Evolutionary conservation across 345 rosid species (phyloP).

Genomic region (Syzygium grande): DNA sequence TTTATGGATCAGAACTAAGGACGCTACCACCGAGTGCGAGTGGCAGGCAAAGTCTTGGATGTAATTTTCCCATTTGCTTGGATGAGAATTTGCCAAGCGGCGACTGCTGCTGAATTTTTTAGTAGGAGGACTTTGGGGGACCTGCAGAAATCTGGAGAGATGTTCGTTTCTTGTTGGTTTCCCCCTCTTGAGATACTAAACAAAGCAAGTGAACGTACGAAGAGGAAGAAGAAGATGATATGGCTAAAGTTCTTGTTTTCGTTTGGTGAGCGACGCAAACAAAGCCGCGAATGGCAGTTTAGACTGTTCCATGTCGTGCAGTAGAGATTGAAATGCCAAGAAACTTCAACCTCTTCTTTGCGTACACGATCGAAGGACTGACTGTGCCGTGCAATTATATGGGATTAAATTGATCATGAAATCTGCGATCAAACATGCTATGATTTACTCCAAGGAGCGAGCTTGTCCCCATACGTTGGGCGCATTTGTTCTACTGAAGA

Average conservation of each 20-base stretch:
- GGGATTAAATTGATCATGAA: too few relatives aligned
- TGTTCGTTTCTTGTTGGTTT: neutral
- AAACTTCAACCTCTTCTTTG: too few relatives aligned
- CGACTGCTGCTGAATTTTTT: neutral
- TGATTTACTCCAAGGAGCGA: too few relatives aligned
- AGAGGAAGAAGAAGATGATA: neutral
- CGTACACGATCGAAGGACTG: too few relatives aligned
- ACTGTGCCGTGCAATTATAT: too few relatives aligned
- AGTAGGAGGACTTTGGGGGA: neutral
- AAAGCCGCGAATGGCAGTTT: neutral
- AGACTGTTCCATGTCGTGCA: too few relatives aligned
- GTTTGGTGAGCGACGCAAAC: neutral
- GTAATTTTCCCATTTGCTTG: slow-evolving; percentile 9
- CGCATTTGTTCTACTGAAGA: too few relatives aligned
- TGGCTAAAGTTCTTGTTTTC: neutral
- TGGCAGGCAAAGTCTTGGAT: neutral
- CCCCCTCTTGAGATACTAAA: neutral
- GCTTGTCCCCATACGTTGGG: too few relatives aligned
- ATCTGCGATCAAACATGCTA: too few relatives aligned
- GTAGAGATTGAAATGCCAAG: too few relatives aligned
- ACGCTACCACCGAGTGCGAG: neutral
- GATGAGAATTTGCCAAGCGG: slow-evolving; percentile 7
- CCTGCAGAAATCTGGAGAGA: neutral
- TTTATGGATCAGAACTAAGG: neutral
- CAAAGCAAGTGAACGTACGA: neutral